Evolutionary conservation across 208 protist species (phyloP), one percentile per base, ranked within the genome.

Genomic region (Trypanosoma grayi): DNA sequence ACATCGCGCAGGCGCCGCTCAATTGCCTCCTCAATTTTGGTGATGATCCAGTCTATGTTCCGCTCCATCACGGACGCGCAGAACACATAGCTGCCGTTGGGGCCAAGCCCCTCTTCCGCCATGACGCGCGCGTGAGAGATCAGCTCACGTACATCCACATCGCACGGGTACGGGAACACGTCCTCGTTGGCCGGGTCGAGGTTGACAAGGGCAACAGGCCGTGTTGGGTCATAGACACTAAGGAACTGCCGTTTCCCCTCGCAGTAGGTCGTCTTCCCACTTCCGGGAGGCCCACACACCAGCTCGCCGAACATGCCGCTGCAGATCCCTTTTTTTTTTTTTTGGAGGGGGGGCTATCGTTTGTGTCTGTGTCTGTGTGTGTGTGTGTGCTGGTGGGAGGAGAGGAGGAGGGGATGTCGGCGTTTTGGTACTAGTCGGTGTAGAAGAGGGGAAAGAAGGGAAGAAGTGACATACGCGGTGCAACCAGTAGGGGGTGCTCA

Each of bases 151-250:
- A 99, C 80, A 66, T 99, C 92, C 4, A 99, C 82, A 40, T 92
- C 79, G 65, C 85, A 90, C 20, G 92, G 81, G 78, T 99, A 98
- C 7, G 85, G 89, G 47, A 95, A 94, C n/a, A 98, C 55, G 40
- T 75, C 62, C 53, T 99, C 97, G 79, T 99, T 99, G 9, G 98
- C 98, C 0, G 98, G 98, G 74, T 99, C 98, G 0, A 99, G 75
- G 82, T 99, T 99, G 11, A 99, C 73, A 53, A 99, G 50, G 4
- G 79, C 65, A 9, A 93, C 85, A 22, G 92, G 90, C 7, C 95
- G 80, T 8, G 74, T 79, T 7, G 81, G 78, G 55, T 96, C 94
- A 45, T 97, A 85, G 4, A 90, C 83, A 45, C 79, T 90, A n/a
- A 98, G 77, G 74, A 97, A 98, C 68, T 98, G 93, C 14, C 81